These are phyloP conservation scores for Elongisporangium anandrum DNA, from an alignment of 352 stramenopile species.

Conservation along the genomic window DNA sequence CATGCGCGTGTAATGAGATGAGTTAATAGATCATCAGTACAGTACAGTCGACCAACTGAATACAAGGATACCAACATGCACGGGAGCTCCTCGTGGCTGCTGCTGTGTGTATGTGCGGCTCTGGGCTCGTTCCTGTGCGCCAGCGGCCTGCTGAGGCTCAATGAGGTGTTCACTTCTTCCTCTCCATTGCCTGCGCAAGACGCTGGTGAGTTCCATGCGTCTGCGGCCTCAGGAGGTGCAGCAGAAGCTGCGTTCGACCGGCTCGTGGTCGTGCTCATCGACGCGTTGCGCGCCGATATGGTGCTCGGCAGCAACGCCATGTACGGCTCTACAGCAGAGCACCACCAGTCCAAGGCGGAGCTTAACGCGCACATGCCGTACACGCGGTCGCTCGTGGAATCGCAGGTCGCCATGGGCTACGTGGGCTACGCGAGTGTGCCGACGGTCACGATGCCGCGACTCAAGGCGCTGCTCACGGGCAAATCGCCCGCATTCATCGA, in stretches of 20 bases:
- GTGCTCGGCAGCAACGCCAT: conserved; percentile 66
- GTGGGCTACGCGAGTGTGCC: conserved; percentile 78
- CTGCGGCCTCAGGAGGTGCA: not conserved
- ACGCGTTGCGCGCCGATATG: conserved; percentile 86
- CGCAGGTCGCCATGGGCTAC: conserved; percentile 56
- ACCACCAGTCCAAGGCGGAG: conserved; percentile 19
- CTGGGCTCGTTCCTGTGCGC: conserved; percentile 43
- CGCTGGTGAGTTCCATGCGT: not conserved
- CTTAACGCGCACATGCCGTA: conserved; percentile 71
- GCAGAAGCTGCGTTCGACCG: conserved; percentile 54
- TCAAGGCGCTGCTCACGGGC: conserved; percentile 85
- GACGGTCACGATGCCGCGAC: conserved; percentile 86
- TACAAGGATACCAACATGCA: not conserved
- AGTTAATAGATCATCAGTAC: not conserved
- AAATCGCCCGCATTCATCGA: conserved; percentile 87
- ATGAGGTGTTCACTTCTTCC: conserved; percentile 37
- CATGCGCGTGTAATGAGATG: not conserved
- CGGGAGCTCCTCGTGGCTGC: not conserved
- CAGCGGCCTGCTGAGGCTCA: conserved; percentile 49
- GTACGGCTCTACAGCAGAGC: conserved; percentile 7
- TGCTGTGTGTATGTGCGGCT: conserved; percentile 35
- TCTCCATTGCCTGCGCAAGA: conserved; percentile 1
- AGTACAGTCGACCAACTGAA: not conserved
- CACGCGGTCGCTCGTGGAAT: conserved; percentile 40
- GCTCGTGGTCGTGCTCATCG: conserved; percentile 84